Evolutionary conservation across 768 basidiomycete species (phyloP).

Genomic region (Podaxis sp.): DNA sequence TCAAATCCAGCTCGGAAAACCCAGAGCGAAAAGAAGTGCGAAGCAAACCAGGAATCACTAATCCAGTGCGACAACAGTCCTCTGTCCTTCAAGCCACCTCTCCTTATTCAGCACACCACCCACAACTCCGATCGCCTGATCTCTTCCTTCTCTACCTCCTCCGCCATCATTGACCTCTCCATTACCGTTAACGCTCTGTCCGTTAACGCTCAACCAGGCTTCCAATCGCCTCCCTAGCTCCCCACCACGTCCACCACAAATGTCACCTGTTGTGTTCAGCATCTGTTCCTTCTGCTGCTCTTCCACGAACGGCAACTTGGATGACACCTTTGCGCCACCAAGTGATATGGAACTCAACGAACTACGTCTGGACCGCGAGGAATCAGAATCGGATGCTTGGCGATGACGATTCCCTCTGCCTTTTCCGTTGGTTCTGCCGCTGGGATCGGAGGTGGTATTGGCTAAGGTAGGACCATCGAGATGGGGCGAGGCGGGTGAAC

Average conservation of each 20-base stretch:
- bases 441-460: background rate
- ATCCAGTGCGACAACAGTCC: slow-evolving; percentile 4
- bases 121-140: background rate
- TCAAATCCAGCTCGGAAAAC: background rate
- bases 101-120: slow-evolving; percentile 7
- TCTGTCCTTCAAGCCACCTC: slow-evolving; percentile 10
- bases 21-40: background rate
- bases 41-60: background rate
- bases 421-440: background rate
- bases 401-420: background rate
- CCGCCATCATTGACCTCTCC: slow-evolving; percentile 29
- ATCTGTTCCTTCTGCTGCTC: slow-evolving; percentile 69
- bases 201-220: slow-evolving; percentile 60
- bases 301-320: slow-evolving; percentile 48
- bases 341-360: slow-evolving; percentile 4
- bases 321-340: slow-evolving; percentile 25
- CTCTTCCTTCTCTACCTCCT: slow-evolving; percentile 12
- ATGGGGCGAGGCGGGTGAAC: slow-evolving; percentile 18
- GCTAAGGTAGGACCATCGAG: background rate
- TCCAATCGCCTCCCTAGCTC: slow-evolving; percentile 74
- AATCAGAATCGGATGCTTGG: background rate
- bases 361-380: slow-evolving; percentile 3
- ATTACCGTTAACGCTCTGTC: slow-evolving; percentile 35
- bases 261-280: slow-evolving; percentile 67
- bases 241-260: slow-evolving; percentile 75